Evolutionary conservation across 352 stramenopile species (phyloP).

Genomic region (Pythium sp.): DNA sequence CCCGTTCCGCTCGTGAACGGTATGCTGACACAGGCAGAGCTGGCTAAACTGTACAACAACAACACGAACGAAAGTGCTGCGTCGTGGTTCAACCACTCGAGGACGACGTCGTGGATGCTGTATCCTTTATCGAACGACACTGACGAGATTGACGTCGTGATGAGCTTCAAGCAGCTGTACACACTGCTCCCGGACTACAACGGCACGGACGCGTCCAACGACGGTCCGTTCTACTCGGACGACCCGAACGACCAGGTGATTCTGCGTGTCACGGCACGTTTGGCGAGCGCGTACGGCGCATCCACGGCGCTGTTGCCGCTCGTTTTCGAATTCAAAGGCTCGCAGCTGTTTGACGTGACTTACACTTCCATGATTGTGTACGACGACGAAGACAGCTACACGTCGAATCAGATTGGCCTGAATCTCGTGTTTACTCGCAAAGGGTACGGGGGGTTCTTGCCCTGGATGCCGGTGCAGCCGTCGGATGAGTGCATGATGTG

Average conservation of each 20-base stretch:
- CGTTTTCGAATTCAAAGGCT: slow-evolving; percentile 42
- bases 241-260: slow-evolving; percentile 42
- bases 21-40: slow-evolving; percentile 20
- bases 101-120: slow-evolving; percentile 40
- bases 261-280: slow-evolving; percentile 29
- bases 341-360: slow-evolving; percentile 37
- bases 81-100: slow-evolving; percentile 26
- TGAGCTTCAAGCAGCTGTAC: slow-evolving; percentile 64
- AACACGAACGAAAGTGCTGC: slow-evolving; percentile 8
- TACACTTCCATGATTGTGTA: slow-evolving; percentile 34
- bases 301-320: slow-evolving; percentile 33
- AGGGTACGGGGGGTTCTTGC: slow-evolving; percentile 4
- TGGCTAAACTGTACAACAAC: not conserved
- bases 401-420: slow-evolving; percentile 9
- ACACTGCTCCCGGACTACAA: slow-evolving; percentile 43
- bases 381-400: slow-evolving; percentile 11
- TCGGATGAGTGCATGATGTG: slow-evolving; percentile 1
- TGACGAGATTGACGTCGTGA: slow-evolving; percentile 39
- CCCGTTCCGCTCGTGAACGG: slow-evolving; percentile 34
- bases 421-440: slow-evolving; percentile 11
- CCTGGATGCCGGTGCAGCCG: slow-evolving; percentile 10
- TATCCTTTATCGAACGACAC: slow-evolving; percentile 19
- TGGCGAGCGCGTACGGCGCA: slow-evolving; percentile 18
- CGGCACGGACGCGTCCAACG: slow-evolving; percentile 7
- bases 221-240: slow-evolving; percentile 36